A percentile compares a stretch with the other conserved stretches of the same genome.
Evolutionary conservation across 208 protist species (phyloP).

Genomic region (Angomonas ambiguus): DNA sequence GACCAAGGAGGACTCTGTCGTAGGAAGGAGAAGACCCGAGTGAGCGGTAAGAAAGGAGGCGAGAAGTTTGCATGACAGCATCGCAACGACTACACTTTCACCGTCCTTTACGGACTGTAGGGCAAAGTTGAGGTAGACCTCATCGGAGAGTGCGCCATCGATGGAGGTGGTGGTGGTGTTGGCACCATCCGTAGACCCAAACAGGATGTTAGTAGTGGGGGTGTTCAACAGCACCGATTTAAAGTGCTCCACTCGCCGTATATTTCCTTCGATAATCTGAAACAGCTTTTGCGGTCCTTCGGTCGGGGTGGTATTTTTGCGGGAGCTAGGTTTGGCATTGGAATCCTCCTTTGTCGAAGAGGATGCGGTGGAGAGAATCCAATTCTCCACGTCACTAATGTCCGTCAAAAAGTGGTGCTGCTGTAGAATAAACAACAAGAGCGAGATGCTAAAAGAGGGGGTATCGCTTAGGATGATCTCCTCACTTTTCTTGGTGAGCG

Average conservation of each 20-base stretch:
- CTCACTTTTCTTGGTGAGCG: not conserved
- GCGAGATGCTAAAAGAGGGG: conserved; percentile 23
- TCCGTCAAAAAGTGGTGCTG: not conserved
- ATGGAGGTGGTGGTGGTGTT: too few species aligned
- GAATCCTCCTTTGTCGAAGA: not conserved
- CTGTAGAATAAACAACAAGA: conserved; percentile 21
- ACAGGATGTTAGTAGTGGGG: conserved; percentile 24
- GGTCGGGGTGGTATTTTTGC: too few species aligned
- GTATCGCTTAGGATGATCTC: conserved; percentile 10
- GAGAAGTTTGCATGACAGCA: conserved; percentile 64
- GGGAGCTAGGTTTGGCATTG: not conserved
- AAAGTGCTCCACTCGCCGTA: conserved; percentile 30
- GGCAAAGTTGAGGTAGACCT: conserved; percentile 68
- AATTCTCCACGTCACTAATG: not conserved
- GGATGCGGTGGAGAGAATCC: not conserved
- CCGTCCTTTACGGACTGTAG: conserved; percentile 33
- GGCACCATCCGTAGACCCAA: too few species aligned
- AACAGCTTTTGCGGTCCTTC: too few species aligned
- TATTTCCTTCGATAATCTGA: conserved; percentile 20
- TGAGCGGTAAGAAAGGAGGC: conserved; percentile 39
- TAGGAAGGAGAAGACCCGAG: not conserved
- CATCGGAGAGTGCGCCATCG: conserved; percentile 69
- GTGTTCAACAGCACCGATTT: conserved; percentile 57
- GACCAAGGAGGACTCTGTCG: not conserved
- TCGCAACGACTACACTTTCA: conserved; percentile 48